Percentiles rank a stretch among this genome's conserved stretches.
These are phyloP conservation scores for Mycena sp. DNA, from an alignment of 1,284 basidiomycete genomes.

Conservation along the genomic window DNA sequence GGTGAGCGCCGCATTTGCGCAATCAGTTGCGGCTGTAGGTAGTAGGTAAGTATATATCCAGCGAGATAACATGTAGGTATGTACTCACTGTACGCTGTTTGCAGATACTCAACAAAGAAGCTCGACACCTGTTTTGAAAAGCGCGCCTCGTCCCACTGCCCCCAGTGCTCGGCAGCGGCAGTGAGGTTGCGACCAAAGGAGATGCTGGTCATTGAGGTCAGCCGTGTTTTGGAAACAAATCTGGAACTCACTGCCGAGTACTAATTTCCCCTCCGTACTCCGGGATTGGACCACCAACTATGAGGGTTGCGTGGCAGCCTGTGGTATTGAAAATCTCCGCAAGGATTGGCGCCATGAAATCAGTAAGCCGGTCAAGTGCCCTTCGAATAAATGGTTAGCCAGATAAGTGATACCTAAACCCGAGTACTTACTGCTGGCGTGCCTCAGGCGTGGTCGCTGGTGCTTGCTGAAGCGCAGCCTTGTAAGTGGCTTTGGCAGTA, in stretches of 20 bases:
- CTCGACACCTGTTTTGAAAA: conserved; percentile 9
- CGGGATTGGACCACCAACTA: conserved; percentile 26
- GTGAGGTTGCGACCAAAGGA: conserved; percentile 19
- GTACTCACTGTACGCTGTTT: conserved; percentile 25
- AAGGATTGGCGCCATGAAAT: conserved; percentile 22
- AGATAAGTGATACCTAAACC: not conserved
- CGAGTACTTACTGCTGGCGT: not conserved
- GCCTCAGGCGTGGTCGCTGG: not conserved
- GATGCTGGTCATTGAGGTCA: not conserved
- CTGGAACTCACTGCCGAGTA: conserved; percentile 11
- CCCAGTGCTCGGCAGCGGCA: conserved; percentile 3
- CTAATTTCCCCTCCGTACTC: conserved; percentile 21
- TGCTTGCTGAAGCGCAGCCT: not conserved
- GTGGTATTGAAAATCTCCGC: conserved; percentile 8
- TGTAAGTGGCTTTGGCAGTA: not conserved
- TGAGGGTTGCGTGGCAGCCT: conserved; percentile 16
- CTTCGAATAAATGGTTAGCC: not conserved
- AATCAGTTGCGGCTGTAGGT: conserved; percentile 2
- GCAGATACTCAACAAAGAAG: conserved; percentile 23
- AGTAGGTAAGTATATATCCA: no score
- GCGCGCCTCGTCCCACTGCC: conserved; percentile 13
- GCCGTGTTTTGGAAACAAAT: not conserved
- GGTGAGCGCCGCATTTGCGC: conserved; percentile 6
- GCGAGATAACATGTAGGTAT: not conserved
- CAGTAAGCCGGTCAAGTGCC: not conserved